Percentiles rank a stretch among this genome's conserved stretches.
phyloP scores from a whole-genome alignment of 129 eudicot genomes.

The Flaveria bidentis region DNA sequence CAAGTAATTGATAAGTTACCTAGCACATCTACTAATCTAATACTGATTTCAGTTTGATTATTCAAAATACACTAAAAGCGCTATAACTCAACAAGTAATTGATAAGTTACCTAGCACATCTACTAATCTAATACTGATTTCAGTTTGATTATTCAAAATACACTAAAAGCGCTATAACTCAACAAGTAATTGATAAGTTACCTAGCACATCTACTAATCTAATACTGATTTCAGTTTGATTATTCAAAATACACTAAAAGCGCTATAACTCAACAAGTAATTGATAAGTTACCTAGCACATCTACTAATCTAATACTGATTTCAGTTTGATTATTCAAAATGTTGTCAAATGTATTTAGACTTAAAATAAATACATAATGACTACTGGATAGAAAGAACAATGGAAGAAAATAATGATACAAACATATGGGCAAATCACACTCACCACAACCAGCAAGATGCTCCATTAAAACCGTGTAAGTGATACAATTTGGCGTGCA shows the following conservation, averaged over 20 bases:
- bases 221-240: background rate
- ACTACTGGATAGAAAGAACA: background rate
- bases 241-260: constrained; percentile 4
- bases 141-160: background rate
- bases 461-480: constrained; percentile 79
- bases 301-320: background rate
- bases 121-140: background rate
- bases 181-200: background rate
- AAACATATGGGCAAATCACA: constrained; percentile 1
- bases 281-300: constrained; percentile 3
- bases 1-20: background rate
- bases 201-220: background rate
- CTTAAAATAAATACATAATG: background rate
- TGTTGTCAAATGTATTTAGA: background rate
- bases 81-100: background rate
- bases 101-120: background rate
- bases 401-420: background rate
- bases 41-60: background rate
- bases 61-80: background rate
- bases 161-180: background rate
- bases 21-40: background rate
- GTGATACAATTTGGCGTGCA: constrained; percentile 74
- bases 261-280: background rate
- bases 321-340: background rate
- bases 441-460: constrained; percentile 87